These are phyloP conservation scores for Debaryomyces hansenii DNA, from an alignment of 805 yeast genomes.

Conservation along the genomic window DNA sequence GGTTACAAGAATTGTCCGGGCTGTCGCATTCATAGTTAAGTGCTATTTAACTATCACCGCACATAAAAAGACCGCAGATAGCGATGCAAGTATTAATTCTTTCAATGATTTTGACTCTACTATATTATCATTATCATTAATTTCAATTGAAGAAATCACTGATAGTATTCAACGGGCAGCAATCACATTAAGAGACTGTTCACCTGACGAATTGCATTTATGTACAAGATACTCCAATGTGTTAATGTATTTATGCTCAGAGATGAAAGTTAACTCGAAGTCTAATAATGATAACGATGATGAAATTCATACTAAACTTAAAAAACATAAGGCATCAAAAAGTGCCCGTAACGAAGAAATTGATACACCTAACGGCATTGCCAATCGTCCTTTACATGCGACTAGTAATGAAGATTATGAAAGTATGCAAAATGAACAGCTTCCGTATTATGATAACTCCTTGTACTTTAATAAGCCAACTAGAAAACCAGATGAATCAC, in stretches of 20 bases:
- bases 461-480: slow-evolving; percentile 1
- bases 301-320: not conserved
- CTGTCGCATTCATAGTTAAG: slow-evolving; percentile 88
- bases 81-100: slow-evolving; percentile 11
- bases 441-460: slow-evolving; percentile 1
- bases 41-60: slow-evolving; percentile 69
- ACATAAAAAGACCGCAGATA: slow-evolving; percentile 28
- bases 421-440: not conserved
- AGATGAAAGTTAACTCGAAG: slow-evolving; percentile 56
- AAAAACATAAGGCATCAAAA: slow-evolving; percentile 1
- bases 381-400: not conserved
- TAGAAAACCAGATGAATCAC: not conserved
- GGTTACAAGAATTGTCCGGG: slow-evolving; percentile 81
- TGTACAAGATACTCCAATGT: slow-evolving; percentile 79
- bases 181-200: slow-evolving; percentile 69
- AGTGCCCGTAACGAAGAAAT: not conserved
- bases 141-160: slow-evolving; percentile 70
- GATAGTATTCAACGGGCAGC: slow-evolving; percentile 71
- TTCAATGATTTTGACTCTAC: slow-evolving; percentile 44
- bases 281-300: slow-evolving; percentile 11
- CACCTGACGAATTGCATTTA: slow-evolving; percentile 87
- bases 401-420: not conserved
- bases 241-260: slow-evolving; percentile 71
- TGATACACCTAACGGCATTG: not conserved
- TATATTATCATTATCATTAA: slow-evolving; percentile 58